A percentile compares a stretch with the other conserved stretches of the same genome.
Conservation (phyloP, 139 green algal genomes). For the Asterochloris sp. region DNA sequence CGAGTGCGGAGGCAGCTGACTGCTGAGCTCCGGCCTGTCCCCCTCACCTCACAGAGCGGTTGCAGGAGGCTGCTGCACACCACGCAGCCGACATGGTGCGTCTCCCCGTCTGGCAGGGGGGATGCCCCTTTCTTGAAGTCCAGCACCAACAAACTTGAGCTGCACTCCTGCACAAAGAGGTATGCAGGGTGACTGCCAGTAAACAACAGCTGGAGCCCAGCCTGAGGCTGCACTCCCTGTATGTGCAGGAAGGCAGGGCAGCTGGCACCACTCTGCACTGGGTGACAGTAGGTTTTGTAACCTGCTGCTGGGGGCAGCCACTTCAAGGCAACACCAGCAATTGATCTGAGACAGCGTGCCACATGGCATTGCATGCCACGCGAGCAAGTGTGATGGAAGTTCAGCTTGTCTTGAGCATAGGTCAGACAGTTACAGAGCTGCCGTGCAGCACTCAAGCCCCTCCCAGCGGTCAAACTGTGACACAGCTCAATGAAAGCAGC, state of each 20-base stretch:
- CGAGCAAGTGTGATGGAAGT: background rate
- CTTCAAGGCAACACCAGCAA: background rate
- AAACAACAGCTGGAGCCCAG: too few relatives aligned
- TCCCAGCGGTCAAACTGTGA: background rate
- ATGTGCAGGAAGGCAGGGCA: background rate
- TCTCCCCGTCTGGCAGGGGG: constrained; percentile 20
- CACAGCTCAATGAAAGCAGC: background rate
- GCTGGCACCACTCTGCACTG: background rate
- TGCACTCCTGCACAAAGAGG: constrained; percentile 35
- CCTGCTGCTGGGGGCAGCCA: background rate
- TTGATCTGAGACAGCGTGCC: too few relatives aligned
- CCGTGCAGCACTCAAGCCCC: constrained; percentile 1
- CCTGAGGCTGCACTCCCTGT: background rate
- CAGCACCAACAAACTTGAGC: constrained; percentile 39
- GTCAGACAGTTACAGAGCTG: background rate
- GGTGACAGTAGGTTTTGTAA: background rate
- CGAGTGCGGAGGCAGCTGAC: constrained; percentile 19
- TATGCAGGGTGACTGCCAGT: background rate
- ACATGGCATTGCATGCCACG: background rate
- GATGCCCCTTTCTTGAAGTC: constrained; percentile 57
- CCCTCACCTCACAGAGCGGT: constrained; percentile 16
- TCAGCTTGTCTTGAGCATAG: background rate
- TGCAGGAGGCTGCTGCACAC: constrained; percentile 66
- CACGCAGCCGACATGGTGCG: constrained; percentile 48
- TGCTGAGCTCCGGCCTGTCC: background rate